A percentile compares a stretch with the other conserved stretches of the same genome.
Evolutionary conservation across 331 rosid species (phyloP).

Genomic region (Erythrophleum ivorense): DNA sequence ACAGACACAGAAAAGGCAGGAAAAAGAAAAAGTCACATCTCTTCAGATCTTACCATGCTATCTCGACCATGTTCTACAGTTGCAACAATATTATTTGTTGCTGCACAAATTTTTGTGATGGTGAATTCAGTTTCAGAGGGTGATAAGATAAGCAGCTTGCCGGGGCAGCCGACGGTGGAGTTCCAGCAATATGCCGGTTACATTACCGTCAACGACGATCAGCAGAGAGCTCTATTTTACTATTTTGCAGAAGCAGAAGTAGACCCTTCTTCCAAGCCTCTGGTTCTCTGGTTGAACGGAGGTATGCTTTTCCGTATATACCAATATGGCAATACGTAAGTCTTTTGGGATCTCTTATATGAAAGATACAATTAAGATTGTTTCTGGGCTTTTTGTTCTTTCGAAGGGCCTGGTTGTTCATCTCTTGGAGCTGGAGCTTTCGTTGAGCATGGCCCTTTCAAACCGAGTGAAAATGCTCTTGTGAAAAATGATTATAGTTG

Average conservation of each 20-base stretch:
- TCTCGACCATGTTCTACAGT: constrained; percentile 35
- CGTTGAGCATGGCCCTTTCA: constrained; percentile 60
- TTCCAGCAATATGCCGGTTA: constrained; percentile 77
- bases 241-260: constrained; percentile 73
- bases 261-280: constrained; percentile 66
- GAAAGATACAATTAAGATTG: constrained; percentile 17
- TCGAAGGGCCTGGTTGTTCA: constrained; percentile 87
- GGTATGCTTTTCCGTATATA: constrained; percentile 41
- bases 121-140: constrained; percentile 42
- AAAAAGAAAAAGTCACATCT: background rate
- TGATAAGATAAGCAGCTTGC: constrained; percentile 58
- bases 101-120: constrained; percentile 28
- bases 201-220: constrained; percentile 53
- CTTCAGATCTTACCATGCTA: constrained; percentile 33
- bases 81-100: constrained; percentile 28
- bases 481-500: constrained; percentile 65
- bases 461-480: constrained; percentile 55
- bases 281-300: constrained; percentile 79
- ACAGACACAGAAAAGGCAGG: background rate
- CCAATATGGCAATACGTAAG: background rate
- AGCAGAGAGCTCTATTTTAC: constrained; percentile 68
- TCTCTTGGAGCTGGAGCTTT: constrained; percentile 86
- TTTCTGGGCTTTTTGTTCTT: constrained; percentile 35
- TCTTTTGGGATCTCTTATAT: background rate
- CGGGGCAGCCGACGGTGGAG: constrained; percentile 66